phyloP scores from a whole-genome alignment of 345 rosid genomes.

The Aethionema arabicum region DNA sequence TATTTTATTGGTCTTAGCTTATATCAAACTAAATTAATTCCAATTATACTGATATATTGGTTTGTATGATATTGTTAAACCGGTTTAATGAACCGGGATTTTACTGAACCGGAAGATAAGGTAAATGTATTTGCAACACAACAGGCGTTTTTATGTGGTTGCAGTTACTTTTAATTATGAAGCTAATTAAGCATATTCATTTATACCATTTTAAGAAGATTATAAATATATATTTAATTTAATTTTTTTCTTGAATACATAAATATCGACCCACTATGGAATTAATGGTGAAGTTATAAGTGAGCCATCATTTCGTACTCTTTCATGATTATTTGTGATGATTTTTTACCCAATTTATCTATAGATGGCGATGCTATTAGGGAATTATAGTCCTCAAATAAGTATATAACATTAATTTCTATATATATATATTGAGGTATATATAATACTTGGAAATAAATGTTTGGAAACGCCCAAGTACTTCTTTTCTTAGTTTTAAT shows the following conservation, averaged over 20 bases:
- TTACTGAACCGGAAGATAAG: background rate
- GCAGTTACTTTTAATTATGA: constrained; percentile 14
- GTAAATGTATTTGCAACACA: background rate
- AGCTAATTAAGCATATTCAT: constrained; percentile 23
- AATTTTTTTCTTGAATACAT: constrained; percentile 20
- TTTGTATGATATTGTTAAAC: background rate
- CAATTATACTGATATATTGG: background rate
- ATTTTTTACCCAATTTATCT: constrained; percentile 16
- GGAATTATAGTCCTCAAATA: too few species aligned
- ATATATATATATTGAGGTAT: too few species aligned
- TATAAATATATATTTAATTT: constrained; percentile 13
- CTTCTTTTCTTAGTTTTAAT: too few species aligned
- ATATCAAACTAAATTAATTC: background rate
- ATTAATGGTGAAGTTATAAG: constrained; percentile 31
- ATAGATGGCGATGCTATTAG: background rate
- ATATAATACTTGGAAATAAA: too few species aligned
- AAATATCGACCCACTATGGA: constrained; percentile 32
- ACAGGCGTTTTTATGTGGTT: constrained; percentile 19
- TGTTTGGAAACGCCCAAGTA: too few species aligned
- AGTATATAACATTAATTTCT: too few species aligned
- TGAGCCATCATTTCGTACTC: constrained; percentile 32
- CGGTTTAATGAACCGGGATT: constrained; percentile 21
- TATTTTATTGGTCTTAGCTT: background rate
- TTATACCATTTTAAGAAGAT: constrained; percentile 12
- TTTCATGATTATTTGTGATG: constrained; percentile 34